A percentile compares a stretch with the other conserved stretches of the same genome.
Conservation (phyloP, 192 early-diverging fungal genomes). For the Podila clonocystis region DNA sequence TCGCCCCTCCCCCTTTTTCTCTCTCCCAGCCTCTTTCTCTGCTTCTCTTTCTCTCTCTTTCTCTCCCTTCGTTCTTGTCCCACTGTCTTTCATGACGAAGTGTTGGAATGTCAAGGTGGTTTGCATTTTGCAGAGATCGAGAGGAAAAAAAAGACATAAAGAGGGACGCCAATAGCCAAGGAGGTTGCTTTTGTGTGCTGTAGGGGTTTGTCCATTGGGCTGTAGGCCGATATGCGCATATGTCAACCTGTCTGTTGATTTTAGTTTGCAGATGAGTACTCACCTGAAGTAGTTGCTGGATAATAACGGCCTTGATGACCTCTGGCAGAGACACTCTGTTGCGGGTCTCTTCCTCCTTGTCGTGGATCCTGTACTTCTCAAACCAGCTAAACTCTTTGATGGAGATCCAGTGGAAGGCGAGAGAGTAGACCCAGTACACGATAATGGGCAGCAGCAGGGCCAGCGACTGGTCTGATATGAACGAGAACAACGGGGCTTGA, state of each 20-base stretch:
- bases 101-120: background rate
- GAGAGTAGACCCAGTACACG: conserved; percentile 77
- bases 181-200: too few species aligned
- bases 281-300: conserved; percentile 77
- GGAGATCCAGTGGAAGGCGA: conserved; percentile 72
- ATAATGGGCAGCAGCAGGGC: conserved; percentile 65
- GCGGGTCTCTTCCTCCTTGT: conserved; percentile 59
- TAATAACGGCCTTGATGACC: conserved; percentile 70
- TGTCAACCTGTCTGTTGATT: too few species aligned
- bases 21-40: background rate
- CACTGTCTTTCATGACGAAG: background rate
- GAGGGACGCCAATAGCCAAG: too few species aligned
- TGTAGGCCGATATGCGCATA: too few species aligned
- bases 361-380: conserved; percentile 77
- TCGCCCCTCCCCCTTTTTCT: background rate
- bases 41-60: conserved; percentile 4
- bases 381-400: conserved; percentile 64
- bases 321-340: conserved; percentile 73
- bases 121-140: background rate
- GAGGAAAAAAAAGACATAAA: too few species aligned
- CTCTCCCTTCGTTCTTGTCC: conserved; percentile 10
- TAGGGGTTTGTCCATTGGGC: too few species aligned
- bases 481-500: conserved; percentile 48
- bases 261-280: background rate
- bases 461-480: conserved; percentile 61